Conservation (phyloP, 176 grass and related monocot genomes). For the Aegilops sharonensis region DNA sequence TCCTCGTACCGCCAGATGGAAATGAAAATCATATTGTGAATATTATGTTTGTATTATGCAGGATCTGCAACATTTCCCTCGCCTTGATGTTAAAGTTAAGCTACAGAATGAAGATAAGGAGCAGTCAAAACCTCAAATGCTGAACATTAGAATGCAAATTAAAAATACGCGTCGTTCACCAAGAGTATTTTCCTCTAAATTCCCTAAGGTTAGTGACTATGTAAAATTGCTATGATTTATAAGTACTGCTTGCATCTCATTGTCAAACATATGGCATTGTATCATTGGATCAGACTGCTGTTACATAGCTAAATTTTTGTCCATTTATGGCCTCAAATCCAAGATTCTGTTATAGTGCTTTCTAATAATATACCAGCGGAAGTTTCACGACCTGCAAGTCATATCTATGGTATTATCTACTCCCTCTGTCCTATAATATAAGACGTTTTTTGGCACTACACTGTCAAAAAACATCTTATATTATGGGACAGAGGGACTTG, state of each 20-base stretch:
- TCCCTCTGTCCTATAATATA: too few species aligned
- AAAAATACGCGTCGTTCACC: conserved; percentile 57
- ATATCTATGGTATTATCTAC: background rate
- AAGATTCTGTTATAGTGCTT: background rate
- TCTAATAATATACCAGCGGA: background rate
- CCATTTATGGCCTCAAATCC: background rate
- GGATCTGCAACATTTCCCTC: conserved; percentile 88
- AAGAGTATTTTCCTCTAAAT: conserved; percentile 86
- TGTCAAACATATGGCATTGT: background rate
- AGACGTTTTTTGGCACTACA: too few species aligned
- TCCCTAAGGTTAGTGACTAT: conserved; percentile 71
- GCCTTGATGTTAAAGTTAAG: conserved; percentile 58
- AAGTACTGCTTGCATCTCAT: conserved; percentile 10
- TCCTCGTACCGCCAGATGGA: background rate
- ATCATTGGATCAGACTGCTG: background rate
- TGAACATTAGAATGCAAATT: conserved; percentile 77
- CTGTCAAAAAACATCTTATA: too few species aligned
- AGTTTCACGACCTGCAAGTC: background rate
- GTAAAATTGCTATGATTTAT: conserved; percentile 13
- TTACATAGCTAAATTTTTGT: background rate
- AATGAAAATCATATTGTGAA: conserved; percentile 26
- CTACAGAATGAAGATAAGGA: conserved; percentile 56
- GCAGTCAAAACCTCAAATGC: conserved; percentile 44
- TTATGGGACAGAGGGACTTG: too few species aligned
- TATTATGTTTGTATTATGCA: conserved; percentile 34